Evolutionary conservation across 176 grass and related monocot species (phyloP).

Genomic region (Dendrocalamus sinicus): DNA sequence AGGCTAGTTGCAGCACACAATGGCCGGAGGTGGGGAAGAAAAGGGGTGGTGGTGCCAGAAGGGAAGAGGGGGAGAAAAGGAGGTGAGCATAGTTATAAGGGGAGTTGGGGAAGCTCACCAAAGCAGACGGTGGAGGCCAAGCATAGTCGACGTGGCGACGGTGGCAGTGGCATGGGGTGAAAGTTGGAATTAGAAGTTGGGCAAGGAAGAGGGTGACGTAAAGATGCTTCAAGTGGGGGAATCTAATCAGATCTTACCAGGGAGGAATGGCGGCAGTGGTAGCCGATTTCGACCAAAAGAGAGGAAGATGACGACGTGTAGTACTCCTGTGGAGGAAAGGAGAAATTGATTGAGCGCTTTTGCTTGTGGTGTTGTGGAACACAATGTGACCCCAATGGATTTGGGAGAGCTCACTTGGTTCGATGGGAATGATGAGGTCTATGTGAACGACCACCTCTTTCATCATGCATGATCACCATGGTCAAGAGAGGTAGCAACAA

Average conservation of each 20-base stretch:
- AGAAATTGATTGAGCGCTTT: background rate
- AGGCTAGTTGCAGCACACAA: accelerated
- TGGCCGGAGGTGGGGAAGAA: too few relatives aligned
- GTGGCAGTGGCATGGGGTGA: background rate
- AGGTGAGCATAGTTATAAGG: background rate
- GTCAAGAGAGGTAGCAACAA: too few relatives aligned
- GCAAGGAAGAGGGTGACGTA: too few relatives aligned
- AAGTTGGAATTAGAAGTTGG: too few relatives aligned
- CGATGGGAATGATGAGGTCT: accelerated
- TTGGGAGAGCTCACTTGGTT: background rate
- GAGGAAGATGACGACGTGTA: background rate
- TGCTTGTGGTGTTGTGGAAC: background rate
- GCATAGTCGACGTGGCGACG: background rate
- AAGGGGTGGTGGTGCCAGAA: too few relatives aligned
- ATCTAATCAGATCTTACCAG: too few relatives aligned
- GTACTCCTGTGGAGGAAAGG: background rate
- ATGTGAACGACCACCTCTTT: too few relatives aligned
- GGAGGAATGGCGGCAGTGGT: background rate
- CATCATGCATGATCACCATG: too few relatives aligned
- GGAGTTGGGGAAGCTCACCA: too few relatives aligned
- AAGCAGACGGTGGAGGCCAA: too few relatives aligned
- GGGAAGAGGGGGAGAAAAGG: too few relatives aligned
- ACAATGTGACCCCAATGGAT: accelerated
- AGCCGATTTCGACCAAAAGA: accelerated
- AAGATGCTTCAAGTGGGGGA: too few relatives aligned